These are phyloP conservation scores for Leucoagaricus sp. DNA, from an alignment of 1,284 basidiomycete species.

Conservation along the genomic window DNA sequence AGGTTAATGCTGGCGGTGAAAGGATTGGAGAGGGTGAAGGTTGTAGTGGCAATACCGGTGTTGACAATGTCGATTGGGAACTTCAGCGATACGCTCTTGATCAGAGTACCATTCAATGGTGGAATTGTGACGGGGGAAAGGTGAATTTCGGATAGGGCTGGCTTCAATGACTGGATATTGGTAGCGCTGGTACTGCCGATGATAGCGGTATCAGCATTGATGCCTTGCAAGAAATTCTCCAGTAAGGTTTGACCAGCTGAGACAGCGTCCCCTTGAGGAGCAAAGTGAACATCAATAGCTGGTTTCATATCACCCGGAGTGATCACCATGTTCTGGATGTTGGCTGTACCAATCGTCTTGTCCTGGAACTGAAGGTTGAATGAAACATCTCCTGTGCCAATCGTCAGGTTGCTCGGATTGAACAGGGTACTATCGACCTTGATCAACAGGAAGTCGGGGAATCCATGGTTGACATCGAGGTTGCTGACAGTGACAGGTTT, in stretches of 20 bases:
- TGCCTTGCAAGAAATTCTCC: constrained; percentile 73
- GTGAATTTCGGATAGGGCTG: constrained; percentile 63
- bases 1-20: constrained; percentile 80
- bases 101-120: constrained; percentile 64
- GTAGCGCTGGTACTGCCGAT: constrained; percentile 62
- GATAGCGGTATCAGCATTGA: constrained; percentile 61
- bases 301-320: constrained; percentile 12
- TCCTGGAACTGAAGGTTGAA: constrained; percentile 60
- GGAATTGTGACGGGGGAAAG: constrained; percentile 69
- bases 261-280: constrained; percentile 58
- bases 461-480: constrained; percentile 74
- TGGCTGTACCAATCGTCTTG: constrained; percentile 51
- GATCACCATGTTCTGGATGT: constrained; percentile 33
- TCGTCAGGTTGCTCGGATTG: constrained; percentile 75
- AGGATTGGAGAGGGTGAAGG: constrained; percentile 67
- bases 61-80: constrained; percentile 62
- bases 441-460: constrained; percentile 69
- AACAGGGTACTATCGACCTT: constrained; percentile 59
- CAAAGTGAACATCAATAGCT: constrained; percentile 60
- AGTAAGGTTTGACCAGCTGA: constrained; percentile 60
- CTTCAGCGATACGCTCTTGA: constrained; percentile 52
- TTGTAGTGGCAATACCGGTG: constrained; percentile 56
- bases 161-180: constrained; percentile 63
- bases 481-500: constrained; percentile 59
- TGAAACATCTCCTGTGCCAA: constrained; percentile 68